Evolutionary conservation across 108 stramenopile species (phyloP), one percentile per base, ranked within the genome.

Genomic region (Nitzschia sp.): DNA sequence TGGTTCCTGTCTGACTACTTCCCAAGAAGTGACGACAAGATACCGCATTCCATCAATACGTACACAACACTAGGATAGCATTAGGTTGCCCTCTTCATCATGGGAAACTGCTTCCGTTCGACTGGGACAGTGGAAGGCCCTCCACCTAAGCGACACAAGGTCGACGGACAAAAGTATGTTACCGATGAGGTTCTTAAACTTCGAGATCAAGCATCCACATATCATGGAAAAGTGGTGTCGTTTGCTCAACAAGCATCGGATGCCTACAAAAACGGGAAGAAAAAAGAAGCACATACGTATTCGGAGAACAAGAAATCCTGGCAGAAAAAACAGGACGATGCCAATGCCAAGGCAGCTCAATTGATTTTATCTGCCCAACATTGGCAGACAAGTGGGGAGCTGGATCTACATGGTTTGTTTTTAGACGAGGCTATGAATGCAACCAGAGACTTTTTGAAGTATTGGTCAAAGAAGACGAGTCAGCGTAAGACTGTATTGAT

Each of bases 61-160:
- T n/a, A n/a, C n/a, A n/a, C n/a, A n/a, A n/a, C n/a, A n/a, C n/a
- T n/a, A n/a, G 29, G 29, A 1, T 34, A 34, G 29, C 5, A 34
- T 34, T 34, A 3, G 29, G 29, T 5, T 34, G 29, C 29, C 29
- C 29, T 34, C 29, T 34, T 48, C 46, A 17, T 6, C 2, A 65
- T 65, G 64, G 64, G 51, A 20, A 65, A 65, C 52, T 65, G 64
- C 29, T 65, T 65, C 20, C 50, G 64, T 0, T 53, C 38, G 34
- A 17, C 51, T 34, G 50, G 50, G 64, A 51, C 64, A 3, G 51
- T 53, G 9, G 63, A 22, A 7, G 25, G 9, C 50, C 10, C 46
- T 15, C 63, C 63, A 14, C 50, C 63, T 8, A 20, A 43, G 22
- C 44, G 48, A 34, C 44, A 53, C 50, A 24, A 41, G 51, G 19